Percentiles rank a stretch among this genome's conserved stretches.
Evolutionary conservation across 2,329 filamentous ascomycete genomes (phyloP).

Genomic region (Aureobasidium sp.): DNA sequence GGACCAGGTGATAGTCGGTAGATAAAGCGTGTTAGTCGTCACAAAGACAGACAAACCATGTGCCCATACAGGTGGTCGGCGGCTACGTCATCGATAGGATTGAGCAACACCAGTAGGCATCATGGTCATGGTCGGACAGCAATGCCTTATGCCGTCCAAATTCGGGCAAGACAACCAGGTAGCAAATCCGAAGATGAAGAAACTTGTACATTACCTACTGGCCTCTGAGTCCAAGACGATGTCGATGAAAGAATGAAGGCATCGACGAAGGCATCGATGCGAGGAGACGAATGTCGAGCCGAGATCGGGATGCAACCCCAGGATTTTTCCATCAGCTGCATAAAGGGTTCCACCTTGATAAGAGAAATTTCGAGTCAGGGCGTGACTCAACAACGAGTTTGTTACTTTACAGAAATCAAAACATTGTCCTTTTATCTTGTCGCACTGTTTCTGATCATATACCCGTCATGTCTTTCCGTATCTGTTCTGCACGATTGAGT

Average conservation of each 20-base stretch:
- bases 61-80: not conserved
- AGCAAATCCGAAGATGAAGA: too few relatives aligned
- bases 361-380: conserved; percentile 8
- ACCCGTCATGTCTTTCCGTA: conserved; percentile 22
- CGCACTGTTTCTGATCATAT: not conserved
- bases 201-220: too few relatives aligned
- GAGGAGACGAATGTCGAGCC: not conserved
- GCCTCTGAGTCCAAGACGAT: too few relatives aligned
- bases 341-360: conserved; percentile 4
- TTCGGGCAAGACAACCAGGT: too few relatives aligned
- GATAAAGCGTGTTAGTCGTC: too few relatives aligned
- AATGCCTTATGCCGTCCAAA: too few relatives aligned
- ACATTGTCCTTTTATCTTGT: not conserved
- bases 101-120: too few relatives aligned
- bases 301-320: not conserved
- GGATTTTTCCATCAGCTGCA: not conserved
- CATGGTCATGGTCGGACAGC: too few relatives aligned
- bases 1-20: too few relatives aligned
- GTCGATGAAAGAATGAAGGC: too few relatives aligned
- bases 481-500: conserved; percentile 23
- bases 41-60: not conserved
- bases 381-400: conserved; percentile 6
- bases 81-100: not conserved
- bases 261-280: not conserved
- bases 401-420: not conserved